Evolutionary conservation across 306 rosid genomes (phyloP).

Genomic region (Rosa rugosa): DNA sequence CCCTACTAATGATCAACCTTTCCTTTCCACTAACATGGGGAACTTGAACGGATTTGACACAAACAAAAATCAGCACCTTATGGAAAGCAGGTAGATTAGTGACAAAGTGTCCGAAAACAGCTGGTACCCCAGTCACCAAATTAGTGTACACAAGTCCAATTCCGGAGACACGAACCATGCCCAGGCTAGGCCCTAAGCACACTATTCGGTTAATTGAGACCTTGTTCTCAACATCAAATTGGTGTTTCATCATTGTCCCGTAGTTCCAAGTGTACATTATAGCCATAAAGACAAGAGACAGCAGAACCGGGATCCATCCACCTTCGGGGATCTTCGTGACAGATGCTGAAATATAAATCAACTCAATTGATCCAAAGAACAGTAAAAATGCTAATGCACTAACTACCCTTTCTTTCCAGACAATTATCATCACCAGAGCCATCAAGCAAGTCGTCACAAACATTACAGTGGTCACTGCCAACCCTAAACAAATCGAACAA

Average conservation of each 20-base stretch:
- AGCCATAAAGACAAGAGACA: constrained; percentile 44
- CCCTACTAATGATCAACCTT: constrained; percentile 52
- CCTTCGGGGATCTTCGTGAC: constrained; percentile 58
- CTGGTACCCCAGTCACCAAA: constrained; percentile 53
- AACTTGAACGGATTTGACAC: constrained; percentile 57
- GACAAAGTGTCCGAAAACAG: constrained; percentile 63
- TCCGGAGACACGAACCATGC: constrained; percentile 67
- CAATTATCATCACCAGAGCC: constrained; percentile 59
- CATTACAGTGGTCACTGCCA: constrained; percentile 63
- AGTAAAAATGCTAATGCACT: constrained; percentile 47
- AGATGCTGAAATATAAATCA: constrained; percentile 62
- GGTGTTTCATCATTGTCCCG: constrained; percentile 65
- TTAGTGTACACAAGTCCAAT: constrained; percentile 58
- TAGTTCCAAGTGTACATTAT: constrained; percentile 68
- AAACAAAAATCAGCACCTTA: constrained; percentile 60
- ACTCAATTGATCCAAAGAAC: constrained; percentile 59
- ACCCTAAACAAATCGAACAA: constrained; percentile 47
- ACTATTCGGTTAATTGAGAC: constrained; percentile 53
- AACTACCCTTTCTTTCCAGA: constrained; percentile 57
- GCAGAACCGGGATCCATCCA: constrained; percentile 59
- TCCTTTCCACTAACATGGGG: constrained; percentile 50
- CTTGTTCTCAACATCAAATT: constrained; percentile 68
- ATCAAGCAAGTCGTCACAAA: constrained; percentile 76
- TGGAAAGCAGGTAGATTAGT: constrained; percentile 74
- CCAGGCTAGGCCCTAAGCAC: constrained; percentile 54